phyloP scores from a whole-genome alignment of 352 stramenopile genomes.

The Phytophthora pseudosyringae region DNA sequence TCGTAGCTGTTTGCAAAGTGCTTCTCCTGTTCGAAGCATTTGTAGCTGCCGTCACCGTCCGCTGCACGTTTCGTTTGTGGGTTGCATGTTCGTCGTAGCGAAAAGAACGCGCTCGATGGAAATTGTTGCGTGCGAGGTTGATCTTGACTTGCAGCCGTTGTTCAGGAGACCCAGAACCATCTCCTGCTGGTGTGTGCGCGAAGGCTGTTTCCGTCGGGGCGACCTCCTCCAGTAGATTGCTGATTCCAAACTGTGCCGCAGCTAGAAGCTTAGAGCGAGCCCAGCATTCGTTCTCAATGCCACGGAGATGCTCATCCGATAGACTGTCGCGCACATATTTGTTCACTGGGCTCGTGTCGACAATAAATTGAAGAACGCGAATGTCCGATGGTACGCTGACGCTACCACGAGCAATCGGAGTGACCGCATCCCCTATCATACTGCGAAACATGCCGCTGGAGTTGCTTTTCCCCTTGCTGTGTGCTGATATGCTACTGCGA shows the following conservation, averaged over 20 bases:
- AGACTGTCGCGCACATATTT: conserved; percentile 52
- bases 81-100: conserved; percentile 14
- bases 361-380: conserved; percentile 50
- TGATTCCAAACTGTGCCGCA: conserved; percentile 36
- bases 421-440: conserved; percentile 21
- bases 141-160: conserved; percentile 24
- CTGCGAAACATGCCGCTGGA: conserved; percentile 13
- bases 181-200: neutral
- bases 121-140: conserved; percentile 18
- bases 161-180: neutral
- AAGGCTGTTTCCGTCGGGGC: conserved; percentile 17
- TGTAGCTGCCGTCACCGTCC: neutral
- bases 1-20: conserved; percentile 5
- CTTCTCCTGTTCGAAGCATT: neutral
- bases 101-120: conserved; percentile 19
- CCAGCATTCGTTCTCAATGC: conserved; percentile 66
- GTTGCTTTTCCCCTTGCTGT: conserved; percentile 8
- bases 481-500: conserved; percentile 5
- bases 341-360: conserved; percentile 63
- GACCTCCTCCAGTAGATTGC: conserved; percentile 45
- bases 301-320: conserved; percentile 42
- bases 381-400: conserved; percentile 13
- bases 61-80: neutral
- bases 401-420: neutral
- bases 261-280: conserved; percentile 48